Conservation (phyloP, 2,329 filamentous ascomycete species). For the Talaromyces sp. region DNA sequence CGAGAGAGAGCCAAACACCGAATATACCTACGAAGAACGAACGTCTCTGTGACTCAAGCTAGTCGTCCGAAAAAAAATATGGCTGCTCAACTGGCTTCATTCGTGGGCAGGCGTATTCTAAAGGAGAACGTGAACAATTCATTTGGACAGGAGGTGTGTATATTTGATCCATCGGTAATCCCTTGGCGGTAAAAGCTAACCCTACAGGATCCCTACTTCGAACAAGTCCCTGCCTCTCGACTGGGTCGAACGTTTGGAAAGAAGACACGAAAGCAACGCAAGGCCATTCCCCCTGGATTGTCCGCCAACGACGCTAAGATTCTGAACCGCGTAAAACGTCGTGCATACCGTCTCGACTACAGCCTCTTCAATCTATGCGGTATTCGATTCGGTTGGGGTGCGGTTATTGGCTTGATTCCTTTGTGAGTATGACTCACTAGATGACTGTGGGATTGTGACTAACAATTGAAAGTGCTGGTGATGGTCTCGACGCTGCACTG, state of each 20-base stretch:
- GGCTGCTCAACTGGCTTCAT: constrained; percentile 21
- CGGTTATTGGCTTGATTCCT: constrained; percentile 79
- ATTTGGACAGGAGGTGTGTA: constrained; percentile 41
- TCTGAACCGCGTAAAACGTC: constrained; percentile 79
- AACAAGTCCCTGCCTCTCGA: constrained; percentile 71
- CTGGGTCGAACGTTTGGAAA: constrained; percentile 62
- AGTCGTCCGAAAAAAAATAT: constrained; percentile 15
- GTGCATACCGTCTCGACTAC: constrained; percentile 83
- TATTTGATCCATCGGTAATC: not conserved
- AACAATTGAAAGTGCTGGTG: constrained; percentile 59
- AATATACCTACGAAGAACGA: not conserved
- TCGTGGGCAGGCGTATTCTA: constrained; percentile 34
- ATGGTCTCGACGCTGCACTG: constrained; percentile 69
- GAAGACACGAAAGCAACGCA: constrained; percentile 79
- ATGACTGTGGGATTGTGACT: not conserved
- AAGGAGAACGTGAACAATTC: constrained; percentile 40
- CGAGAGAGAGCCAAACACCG: not conserved
- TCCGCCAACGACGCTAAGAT: constrained; percentile 77
- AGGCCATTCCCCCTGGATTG: constrained; percentile 77
- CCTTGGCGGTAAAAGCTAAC: not conserved
- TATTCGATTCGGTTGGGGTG: constrained; percentile 83
- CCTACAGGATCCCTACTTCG: constrained; percentile 81
- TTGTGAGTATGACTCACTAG: constrained; percentile 55
- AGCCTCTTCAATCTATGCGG: constrained; percentile 77
- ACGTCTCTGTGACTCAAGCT: not conserved